Evolutionary conservation across 2,329 filamentous ascomycete species (phyloP).

Genomic region (Colletotrichum falcatum): DNA sequence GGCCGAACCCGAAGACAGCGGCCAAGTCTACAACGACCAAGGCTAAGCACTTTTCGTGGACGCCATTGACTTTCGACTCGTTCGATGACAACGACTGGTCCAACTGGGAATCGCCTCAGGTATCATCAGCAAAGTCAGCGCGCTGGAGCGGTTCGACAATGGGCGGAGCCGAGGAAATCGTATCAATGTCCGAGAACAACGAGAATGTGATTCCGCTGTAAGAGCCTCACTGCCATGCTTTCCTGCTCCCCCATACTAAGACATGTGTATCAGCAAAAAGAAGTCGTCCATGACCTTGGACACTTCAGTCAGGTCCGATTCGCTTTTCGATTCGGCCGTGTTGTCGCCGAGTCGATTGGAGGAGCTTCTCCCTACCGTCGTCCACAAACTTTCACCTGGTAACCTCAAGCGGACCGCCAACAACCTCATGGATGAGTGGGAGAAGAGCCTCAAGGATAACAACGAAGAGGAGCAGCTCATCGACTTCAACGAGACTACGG

Average conservation of each 20-base stretch:
- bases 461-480: slow-evolving; percentile 35
- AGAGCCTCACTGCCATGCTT: slow-evolving; percentile 47
- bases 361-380: slow-evolving; percentile 74
- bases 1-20: slow-evolving; percentile 49
- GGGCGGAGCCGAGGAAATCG: slow-evolving; percentile 56
- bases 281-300: slow-evolving; percentile 48
- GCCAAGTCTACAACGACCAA: slow-evolving; percentile 52
- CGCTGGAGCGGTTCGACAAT: slow-evolving; percentile 75
- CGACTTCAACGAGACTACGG: slow-evolving; percentile 39
- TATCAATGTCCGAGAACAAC: slow-evolving; percentile 59
- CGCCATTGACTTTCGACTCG: slow-evolving; percentile 66
- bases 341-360: slow-evolving; percentile 60
- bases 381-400: slow-evolving; percentile 78
- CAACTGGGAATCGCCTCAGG: slow-evolving; percentile 70
- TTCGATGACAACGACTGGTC: slow-evolving; percentile 73
- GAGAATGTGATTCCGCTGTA: slow-evolving; percentile 63
- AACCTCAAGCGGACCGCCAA: slow-evolving; percentile 87
- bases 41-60: slow-evolving; percentile 70
- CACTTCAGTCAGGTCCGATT: slow-evolving; percentile 41
- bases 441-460: slow-evolving; percentile 70
- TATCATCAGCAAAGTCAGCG: slow-evolving; percentile 64
- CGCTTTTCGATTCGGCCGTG: slow-evolving; percentile 31
- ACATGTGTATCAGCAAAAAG: slow-evolving; percentile 47
- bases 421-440: slow-evolving; percentile 91
- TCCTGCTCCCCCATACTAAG: slow-evolving; percentile 34